phyloP scores from a whole-genome alignment of 2,329 filamentous ascomycete species.

The Graphiopsis chlorocephala region DNA sequence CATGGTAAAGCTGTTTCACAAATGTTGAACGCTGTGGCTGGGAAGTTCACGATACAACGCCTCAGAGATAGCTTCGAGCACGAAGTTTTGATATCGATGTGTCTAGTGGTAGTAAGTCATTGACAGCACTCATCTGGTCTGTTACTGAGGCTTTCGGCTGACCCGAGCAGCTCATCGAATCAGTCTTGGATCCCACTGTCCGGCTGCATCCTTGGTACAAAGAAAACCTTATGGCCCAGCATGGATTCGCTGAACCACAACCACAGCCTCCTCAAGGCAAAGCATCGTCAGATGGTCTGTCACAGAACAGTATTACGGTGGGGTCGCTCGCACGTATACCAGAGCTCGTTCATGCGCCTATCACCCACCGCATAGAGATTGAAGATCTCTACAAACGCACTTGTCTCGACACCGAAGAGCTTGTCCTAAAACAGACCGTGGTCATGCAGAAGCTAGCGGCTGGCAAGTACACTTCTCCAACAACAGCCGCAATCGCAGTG shows the following conservation, averaged over 20 bases:
- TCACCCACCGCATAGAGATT: background rate
- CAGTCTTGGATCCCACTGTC: slow-evolving; percentile 7
- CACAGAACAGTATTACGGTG: slow-evolving; percentile 1
- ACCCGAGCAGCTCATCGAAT: slow-evolving; percentile 4
- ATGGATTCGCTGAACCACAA: background rate
- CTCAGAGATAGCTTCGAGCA: slow-evolving; percentile 9
- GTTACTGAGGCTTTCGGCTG: background rate
- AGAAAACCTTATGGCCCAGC: background rate
- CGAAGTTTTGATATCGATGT: slow-evolving; percentile 7
- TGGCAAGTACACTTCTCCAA: background rate
- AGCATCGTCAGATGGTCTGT: background rate
- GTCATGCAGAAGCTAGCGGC: background rate
- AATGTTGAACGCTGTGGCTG: slow-evolving; percentile 9
- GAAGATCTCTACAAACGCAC: background rate
- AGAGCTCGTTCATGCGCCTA: background rate
- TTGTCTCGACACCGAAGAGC: background rate
- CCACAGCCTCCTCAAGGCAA: background rate
- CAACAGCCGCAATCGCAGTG: background rate
- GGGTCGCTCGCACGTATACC: slow-evolving; percentile 5
- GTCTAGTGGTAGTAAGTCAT: slow-evolving; percentile 9
- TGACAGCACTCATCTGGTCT: background rate
- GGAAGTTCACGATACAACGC: background rate
- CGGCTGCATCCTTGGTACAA: slow-evolving; percentile 13
- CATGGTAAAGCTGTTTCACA: slow-evolving; percentile 14
- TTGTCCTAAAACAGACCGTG: background rate